Conservation (phyloP, 2,329 filamentous ascomycete species). For the Exophiala spinifera region DNA sequence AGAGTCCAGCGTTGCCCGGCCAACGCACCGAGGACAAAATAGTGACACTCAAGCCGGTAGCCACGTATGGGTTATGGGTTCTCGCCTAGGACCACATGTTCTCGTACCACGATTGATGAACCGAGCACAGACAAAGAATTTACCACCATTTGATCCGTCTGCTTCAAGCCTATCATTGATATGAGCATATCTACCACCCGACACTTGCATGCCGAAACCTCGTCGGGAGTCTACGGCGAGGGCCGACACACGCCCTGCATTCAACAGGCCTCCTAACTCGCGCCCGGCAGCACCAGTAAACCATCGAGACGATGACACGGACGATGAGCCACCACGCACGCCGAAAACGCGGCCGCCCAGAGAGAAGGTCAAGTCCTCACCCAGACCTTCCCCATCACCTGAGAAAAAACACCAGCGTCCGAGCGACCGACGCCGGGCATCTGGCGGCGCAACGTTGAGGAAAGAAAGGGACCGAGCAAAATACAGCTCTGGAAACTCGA, state of each 20-base stretch:
- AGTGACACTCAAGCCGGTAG: too few species aligned
- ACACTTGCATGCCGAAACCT: constrained; percentile 29
- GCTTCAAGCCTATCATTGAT: constrained; percentile 3
- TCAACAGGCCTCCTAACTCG: constrained; percentile 31
- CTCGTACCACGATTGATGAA: too few species aligned
- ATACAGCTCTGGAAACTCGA: constrained; percentile 42
- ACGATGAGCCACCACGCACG: constrained; percentile 12
- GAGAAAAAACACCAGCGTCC: constrained; percentile 18
- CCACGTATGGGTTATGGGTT: too few species aligned
- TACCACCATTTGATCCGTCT: neutral
- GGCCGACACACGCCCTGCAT: constrained; percentile 33
- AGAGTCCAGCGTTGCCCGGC: too few species aligned
- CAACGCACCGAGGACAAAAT: too few species aligned
- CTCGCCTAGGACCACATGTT: too few species aligned
- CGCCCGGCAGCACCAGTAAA: constrained; percentile 19
- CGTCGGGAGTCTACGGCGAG: constrained; percentile 29
- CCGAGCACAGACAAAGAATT: neutral
- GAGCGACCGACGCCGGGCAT: constrained; percentile 33
- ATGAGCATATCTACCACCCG: constrained; percentile 11
- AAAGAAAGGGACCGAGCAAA: constrained; percentile 27
- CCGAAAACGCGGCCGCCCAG: constrained; percentile 21
- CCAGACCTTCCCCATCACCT: constrained; percentile 22
- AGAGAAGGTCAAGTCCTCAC: constrained; percentile 24
- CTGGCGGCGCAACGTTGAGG: constrained; percentile 13
- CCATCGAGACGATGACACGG: neutral